Base-by-base conservation (phyloP, 805 yeast genomes). In the Candida nitratophila region DNA sequence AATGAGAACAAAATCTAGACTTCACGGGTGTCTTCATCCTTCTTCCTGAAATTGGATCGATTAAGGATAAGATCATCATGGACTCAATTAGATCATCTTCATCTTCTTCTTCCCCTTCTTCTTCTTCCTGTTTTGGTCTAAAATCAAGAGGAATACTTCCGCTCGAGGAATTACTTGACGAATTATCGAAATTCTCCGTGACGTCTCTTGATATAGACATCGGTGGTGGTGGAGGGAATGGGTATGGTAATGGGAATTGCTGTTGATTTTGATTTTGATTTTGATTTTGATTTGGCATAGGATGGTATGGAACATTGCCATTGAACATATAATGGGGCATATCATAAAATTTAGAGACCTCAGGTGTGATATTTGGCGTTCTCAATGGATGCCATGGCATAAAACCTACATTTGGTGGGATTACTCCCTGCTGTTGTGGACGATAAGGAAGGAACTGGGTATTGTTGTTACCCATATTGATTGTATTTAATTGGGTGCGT, bases 41-140 rank as follows among this genome's bases (percentile, higher is more conserved):
- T 12, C 44, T 46, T n/a, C 64, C 64, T 1, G 65, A 55, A 2
- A 64, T 44, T 4, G 69, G 69, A 38, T 64, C 69, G 24, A 48
- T 43, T 19, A 64, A 45, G 0, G 67, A 59, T n/a, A 64, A 43
- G 26, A 57, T 42, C 45, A 61, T 47, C 1, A 56, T 52, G 21
- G 54, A 48, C 37, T 59, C 65, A 19, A 58, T 44, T 4, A 64
- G 30, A 37, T 61, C 67, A 19, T 57, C 64, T 35, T 61, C 65
- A 14, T 53, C 58, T 10, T 48, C 49, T 0, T 66, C 58, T 3
- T 29, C 30, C 14, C 41, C 43, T 27, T 31, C 38, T 17, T 17
- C 19, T 6, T 6, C 12, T 5, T 27, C 24, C 6, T n/a, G 3
- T 12, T 26, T 36, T 12, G 8, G 16, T 12, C 4, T 21, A 10